These are phyloP conservation scores for Emericellopsis atlantica DNA, from an alignment of 2,329 filamentous ascomycete species.

Conservation along the genomic window DNA sequence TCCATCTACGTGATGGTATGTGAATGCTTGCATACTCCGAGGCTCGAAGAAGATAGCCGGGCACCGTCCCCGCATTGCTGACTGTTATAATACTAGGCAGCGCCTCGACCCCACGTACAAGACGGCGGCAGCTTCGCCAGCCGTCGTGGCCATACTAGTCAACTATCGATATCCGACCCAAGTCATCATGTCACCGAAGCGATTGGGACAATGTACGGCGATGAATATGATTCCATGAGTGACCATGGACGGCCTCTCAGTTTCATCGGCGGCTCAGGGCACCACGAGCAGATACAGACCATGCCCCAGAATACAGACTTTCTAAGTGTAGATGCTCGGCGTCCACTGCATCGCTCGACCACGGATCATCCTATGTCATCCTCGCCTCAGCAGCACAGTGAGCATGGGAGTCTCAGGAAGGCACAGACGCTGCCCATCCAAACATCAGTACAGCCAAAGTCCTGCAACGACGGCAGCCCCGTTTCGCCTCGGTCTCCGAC, in stretches of 20 bases:
- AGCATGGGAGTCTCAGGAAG: constrained; percentile 24
- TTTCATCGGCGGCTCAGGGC: constrained; percentile 49
- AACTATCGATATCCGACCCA: constrained; percentile 67
- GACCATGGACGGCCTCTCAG: constrained; percentile 54
- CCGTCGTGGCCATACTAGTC: constrained; percentile 44
- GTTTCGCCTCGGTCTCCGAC: constrained; percentile 38
- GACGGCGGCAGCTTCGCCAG: constrained; percentile 42
- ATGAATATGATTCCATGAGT: constrained; percentile 52
- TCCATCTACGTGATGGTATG: constrained; percentile 36
- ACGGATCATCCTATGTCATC: constrained; percentile 26
- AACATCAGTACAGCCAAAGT: constrained; percentile 15
- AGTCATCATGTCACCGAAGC: constrained; percentile 91
- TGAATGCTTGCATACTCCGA: constrained; percentile 6
- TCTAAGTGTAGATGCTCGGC: constrained; percentile 13
- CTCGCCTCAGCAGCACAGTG: constrained; percentile 13
- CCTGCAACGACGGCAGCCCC: constrained; percentile 23
- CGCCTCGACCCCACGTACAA: constrained; percentile 42
- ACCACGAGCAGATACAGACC: constrained; percentile 34
- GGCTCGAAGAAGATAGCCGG: neutral
- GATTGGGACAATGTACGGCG: constrained; percentile 82
- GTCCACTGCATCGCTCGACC: constrained; percentile 28
- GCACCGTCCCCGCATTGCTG: neutral
- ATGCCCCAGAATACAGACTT: constrained; percentile 19
- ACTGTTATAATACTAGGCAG: constrained; percentile 30
- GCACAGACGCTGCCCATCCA: constrained; percentile 27